phyloP scores from a whole-genome alignment of 495 filamentous ascomycete genomes.

The Xylaria grammica region DNA sequence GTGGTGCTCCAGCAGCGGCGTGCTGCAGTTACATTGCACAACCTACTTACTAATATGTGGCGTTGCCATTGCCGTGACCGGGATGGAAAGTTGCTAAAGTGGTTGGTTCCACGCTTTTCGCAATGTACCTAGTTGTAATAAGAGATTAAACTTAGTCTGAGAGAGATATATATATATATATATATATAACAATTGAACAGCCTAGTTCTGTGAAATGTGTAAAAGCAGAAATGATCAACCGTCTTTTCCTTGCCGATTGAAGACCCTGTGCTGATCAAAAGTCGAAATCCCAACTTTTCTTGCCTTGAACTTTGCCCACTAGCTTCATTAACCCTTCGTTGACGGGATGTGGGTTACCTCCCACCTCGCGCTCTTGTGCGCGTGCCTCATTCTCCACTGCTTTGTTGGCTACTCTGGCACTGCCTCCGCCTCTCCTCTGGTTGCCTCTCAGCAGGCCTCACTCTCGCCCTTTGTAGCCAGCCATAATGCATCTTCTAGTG shows the following conservation, averaged over 20 bases:
- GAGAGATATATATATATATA: no score
- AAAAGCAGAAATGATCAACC: background rate
- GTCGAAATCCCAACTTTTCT: background rate
- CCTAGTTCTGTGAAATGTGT: background rate
- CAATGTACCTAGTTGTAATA: background rate
- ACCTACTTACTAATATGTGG: background rate
- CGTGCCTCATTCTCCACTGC: background rate
- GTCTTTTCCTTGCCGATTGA: background rate
- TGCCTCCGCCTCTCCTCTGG: background rate
- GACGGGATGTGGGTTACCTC: conserved; percentile 4
- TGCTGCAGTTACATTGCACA: background rate
- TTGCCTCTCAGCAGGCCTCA: background rate
- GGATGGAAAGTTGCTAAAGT: background rate
- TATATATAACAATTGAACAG: background rate
- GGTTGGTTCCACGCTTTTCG: background rate
- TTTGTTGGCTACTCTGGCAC: background rate
- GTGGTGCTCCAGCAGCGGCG: background rate
- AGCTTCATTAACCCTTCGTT: background rate
- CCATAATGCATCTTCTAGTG: conserved; percentile 25
- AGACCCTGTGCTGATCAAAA: background rate
- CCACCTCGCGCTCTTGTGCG: background rate
- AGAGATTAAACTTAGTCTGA: background rate
- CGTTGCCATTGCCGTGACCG: background rate
- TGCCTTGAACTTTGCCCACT: background rate
- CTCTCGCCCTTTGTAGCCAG: background rate